Base-by-base conservation (phyloP, 1,284 basidiomycete genomes). In the Meira nashicola region DNA sequence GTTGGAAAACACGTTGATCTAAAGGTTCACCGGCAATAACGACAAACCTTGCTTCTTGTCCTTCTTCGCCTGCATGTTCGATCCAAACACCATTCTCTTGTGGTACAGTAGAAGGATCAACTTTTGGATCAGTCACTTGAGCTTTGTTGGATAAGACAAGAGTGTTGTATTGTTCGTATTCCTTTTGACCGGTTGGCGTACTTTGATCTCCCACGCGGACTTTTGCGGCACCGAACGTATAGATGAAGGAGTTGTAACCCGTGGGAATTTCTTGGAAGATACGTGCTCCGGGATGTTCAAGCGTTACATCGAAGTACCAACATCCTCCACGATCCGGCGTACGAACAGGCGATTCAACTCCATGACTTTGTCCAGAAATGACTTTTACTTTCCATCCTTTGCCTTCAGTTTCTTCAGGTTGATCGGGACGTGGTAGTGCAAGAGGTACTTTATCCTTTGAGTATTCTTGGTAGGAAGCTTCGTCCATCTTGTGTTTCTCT, bases 221-320 rank as follows among this genome's bases (percentile, higher is more conserved):
- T 41, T 79, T n/a, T 33, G 57, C 40, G 17, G 81, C 76, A 92
- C 92, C 0, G 85, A 64, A 48, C 3, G 60, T 67, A 80, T 78
- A 72, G 23, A 70, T 60, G 61, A 81, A 79, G 1, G 80, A 66
- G 59, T 79, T 80, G 76, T 78, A 81, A 1, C 74, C 65, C 2
- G 60, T 56, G 83, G 92, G 92, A 47, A 97, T 82, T 4, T 87
- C 83, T 76, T 95, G 92, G 81, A 90, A 95, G 17, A 91, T 83
- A 15, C 80, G 81, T n/a, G 82, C 82, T 3, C 84, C 85, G 21
- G 86, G 83, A 59, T 69, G 14, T 3, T 83, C 81, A 76, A 94
- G 87, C 60, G 82, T 85, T 61, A 89, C 81, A 77, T 95, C 91
- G 81, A 94, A 87, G 79, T 87, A 96, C 88, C 90, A 92, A 79